phyloP scores from a whole-genome alignment of 805 yeast genomes.

The Yarrowia sp. region DNA sequence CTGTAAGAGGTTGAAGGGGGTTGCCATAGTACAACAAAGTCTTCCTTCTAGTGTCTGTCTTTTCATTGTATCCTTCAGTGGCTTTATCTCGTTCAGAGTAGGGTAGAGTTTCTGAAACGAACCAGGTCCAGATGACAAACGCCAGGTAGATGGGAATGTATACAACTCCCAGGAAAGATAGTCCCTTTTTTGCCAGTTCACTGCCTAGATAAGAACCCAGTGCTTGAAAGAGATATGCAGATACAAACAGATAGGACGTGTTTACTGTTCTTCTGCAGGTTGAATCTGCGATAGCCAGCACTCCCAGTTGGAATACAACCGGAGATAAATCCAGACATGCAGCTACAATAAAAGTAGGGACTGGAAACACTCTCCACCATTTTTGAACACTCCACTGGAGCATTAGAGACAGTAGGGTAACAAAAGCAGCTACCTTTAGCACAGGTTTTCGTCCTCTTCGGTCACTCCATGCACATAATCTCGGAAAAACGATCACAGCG shows the following conservation, averaged over 20 bases:
- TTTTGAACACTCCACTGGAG: conserved; percentile 1
- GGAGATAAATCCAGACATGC: not conserved
- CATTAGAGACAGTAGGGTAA: not conserved
- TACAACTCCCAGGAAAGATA: not conserved
- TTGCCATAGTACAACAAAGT: not conserved
- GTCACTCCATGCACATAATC: conserved; percentile 1
- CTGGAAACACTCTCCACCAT: not conserved
- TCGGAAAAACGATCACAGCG: not conserved
- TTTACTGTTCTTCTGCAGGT: conserved; percentile 6
- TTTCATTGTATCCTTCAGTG: not conserved
- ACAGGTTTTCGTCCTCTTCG: not conserved
- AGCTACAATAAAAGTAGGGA: not conserved
- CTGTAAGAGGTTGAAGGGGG: conserved; percentile 1
- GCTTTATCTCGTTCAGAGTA: conserved; percentile 12
- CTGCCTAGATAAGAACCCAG: not conserved
- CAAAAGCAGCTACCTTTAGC: not conserved
- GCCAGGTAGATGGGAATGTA: not conserved
- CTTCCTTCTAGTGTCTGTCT: not conserved
- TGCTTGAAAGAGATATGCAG: not conserved
- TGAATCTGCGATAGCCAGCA: conserved; percentile 6
- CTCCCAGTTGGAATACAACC: not conserved
- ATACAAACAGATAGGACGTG: conserved; percentile 5
- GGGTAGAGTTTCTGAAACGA: not conserved
- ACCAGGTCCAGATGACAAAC: not conserved
- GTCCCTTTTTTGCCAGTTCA: not conserved